Evolutionary conservation across 2,329 filamentous ascomycete species (phyloP).

Genomic region (Sclerotinia subarctica): DNA sequence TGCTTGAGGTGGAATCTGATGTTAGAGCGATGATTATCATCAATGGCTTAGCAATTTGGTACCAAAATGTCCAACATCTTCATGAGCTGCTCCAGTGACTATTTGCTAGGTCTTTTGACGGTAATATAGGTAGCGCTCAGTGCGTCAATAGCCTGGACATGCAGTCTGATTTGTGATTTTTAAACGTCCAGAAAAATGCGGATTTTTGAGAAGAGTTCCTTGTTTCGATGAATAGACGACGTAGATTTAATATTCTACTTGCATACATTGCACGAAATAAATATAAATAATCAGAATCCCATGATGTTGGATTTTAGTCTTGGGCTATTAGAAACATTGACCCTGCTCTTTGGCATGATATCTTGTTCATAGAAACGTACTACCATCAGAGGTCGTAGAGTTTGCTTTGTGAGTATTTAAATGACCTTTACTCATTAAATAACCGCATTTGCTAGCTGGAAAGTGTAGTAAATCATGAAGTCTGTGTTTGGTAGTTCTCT

Average conservation of each 20-base stretch:
- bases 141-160: neutral
- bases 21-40: neutral
- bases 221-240: neutral
- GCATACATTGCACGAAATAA: neutral
- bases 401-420: neutral
- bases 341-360: neutral
- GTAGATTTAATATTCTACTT: neutral
- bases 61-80: neutral
- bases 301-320: neutral
- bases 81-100: neutral
- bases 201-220: neutral
- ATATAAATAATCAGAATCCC: neutral
- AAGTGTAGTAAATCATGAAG: slow-evolving; percentile 1
- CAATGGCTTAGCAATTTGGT: neutral
- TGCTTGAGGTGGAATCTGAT: neutral
- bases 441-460: slow-evolving; percentile 1
- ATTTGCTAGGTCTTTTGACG: neutral
- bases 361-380: too few species aligned
- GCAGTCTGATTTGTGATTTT: neutral
- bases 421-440: neutral
- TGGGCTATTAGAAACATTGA: neutral
- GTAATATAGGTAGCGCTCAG: neutral
- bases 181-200: neutral
- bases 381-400: neutral
- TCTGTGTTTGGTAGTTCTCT: neutral